Conservation (phyloP, 164 flowering plant species). For the Echeveria elegans region DNA sequence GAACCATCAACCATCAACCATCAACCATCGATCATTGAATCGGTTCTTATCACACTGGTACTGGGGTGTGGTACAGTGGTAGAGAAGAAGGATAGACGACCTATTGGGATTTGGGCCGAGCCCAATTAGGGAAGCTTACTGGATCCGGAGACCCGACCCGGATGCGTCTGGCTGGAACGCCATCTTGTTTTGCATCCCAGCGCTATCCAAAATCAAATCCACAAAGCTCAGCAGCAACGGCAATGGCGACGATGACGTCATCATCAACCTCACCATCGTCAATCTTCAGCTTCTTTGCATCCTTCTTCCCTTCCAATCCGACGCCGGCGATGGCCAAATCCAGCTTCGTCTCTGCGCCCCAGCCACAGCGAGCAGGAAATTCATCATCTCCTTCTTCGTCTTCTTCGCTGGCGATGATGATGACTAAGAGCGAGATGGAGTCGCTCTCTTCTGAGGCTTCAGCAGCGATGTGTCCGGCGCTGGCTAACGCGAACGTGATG, state of each 20-base stretch:
- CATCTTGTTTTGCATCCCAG: not conserved
- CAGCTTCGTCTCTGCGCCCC: not conserved
- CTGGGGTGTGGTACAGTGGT: too few species aligned
- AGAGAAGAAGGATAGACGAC: too few species aligned
- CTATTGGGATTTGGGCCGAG: not conserved
- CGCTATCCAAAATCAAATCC: conserved; percentile 7
- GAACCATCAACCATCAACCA: too few species aligned
- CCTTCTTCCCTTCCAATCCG: conserved; percentile 27
- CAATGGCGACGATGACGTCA: conserved; percentile 8
- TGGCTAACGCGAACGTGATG: conserved; percentile 46
- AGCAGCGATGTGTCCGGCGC: conserved; percentile 53
- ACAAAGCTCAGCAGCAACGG: not conserved
- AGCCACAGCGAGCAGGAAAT: conserved; percentile 7
- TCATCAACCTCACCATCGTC: conserved; percentile 19
- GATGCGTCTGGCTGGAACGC: not conserved
- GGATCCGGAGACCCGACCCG: conserved; percentile 7
- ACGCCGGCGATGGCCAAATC: conserved; percentile 8
- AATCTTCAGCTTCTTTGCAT: conserved; percentile 31
- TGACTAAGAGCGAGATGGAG: conserved; percentile 8
- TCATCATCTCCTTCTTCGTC: conserved; percentile 10
- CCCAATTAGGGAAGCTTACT: too few species aligned
- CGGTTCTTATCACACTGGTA: too few species aligned
- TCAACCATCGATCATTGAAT: too few species aligned
- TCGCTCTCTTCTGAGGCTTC: conserved; percentile 20
- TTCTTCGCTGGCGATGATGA: conserved; percentile 10